Evolutionary conservation across 2,329 filamentous ascomycete species (phyloP).

Genomic region (Sodiomyces alkalinus): DNA sequence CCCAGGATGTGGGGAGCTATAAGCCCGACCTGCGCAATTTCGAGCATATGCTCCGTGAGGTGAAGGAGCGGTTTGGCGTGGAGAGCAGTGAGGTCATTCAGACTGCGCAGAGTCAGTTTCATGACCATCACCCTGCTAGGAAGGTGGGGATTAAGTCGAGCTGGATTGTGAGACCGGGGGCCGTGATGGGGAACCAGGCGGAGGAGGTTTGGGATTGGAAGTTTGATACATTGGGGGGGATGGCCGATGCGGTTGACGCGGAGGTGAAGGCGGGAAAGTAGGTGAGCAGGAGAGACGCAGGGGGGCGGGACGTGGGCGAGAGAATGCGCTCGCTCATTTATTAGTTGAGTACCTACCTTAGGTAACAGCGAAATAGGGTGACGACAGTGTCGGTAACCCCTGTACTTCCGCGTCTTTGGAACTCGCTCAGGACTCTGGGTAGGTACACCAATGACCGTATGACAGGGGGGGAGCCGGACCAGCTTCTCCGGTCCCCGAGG

Average conservation of each 20-base stretch:
- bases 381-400: too few relatives aligned
- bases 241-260: constrained; percentile 42
- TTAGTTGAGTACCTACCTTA: too few relatives aligned
- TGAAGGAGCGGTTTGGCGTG: constrained; percentile 38
- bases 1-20: constrained; percentile 55
- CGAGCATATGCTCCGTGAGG: constrained; percentile 42
- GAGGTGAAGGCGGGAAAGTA: constrained; percentile 6
- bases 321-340: too few relatives aligned
- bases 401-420: too few relatives aligned
- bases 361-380: too few relatives aligned
- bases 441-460: too few relatives aligned
- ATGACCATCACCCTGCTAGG: constrained; percentile 53
- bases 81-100: constrained; percentile 41
- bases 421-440: too few relatives aligned
- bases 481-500: too few relatives aligned
- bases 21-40: constrained; percentile 56
- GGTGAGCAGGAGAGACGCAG: too few relatives aligned
- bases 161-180: constrained; percentile 42
- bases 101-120: constrained; percentile 53
- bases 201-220: constrained; percentile 33
- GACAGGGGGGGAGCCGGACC: too few relatives aligned
- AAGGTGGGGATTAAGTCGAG: constrained; percentile 38
- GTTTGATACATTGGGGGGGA: constrained; percentile 40
- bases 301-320: too few relatives aligned
- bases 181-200: constrained; percentile 26